These are phyloP conservation scores for Sindora glabra DNA, from an alignment of 306 rosid species.

Conservation along the genomic window DNA sequence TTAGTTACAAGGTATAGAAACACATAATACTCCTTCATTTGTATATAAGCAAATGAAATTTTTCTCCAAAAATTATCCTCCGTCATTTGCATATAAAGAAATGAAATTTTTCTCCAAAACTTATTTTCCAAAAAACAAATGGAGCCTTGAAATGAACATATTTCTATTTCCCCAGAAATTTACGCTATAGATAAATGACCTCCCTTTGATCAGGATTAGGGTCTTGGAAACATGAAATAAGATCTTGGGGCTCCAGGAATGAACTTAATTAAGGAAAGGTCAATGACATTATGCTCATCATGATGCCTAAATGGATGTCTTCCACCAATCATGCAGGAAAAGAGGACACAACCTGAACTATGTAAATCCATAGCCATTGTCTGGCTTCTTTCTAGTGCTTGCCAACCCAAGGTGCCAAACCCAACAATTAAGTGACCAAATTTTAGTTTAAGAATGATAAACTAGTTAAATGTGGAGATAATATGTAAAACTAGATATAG, in stretches of 20 bases:
- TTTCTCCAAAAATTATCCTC: too few relatives aligned
- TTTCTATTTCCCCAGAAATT: neutral
- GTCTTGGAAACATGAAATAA: constrained; percentile 48
- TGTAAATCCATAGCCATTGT: constrained; percentile 85
- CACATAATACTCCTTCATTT: too few relatives aligned
- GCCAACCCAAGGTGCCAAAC: constrained; percentile 96
- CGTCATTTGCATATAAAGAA: too few relatives aligned
- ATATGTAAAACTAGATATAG: neutral
- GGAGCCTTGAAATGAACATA: neutral
- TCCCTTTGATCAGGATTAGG: constrained; percentile 63
- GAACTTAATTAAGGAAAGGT: constrained; percentile 52
- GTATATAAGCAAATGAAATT: too few relatives aligned
- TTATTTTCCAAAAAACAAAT: too few relatives aligned
- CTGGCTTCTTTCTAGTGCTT: constrained; percentile 85
- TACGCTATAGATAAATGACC: neutral
- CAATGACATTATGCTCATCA: constrained; percentile 74
- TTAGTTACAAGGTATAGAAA: too few relatives aligned
- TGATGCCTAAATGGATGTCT: constrained; percentile 82
- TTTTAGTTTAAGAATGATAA: neutral
- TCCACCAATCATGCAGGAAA: constrained; percentile 76
- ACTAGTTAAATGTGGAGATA: neutral
- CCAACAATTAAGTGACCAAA: constrained; percentile 39
- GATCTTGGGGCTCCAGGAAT: constrained; percentile 77
- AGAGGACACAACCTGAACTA: constrained; percentile 77
- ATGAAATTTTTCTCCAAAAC: too few relatives aligned